Percentiles rank a stretch among this genome's conserved stretches.
Conservation (phyloP, 192 early-diverging fungal genomes). For the Entomortierella chlamydospora region DNA sequence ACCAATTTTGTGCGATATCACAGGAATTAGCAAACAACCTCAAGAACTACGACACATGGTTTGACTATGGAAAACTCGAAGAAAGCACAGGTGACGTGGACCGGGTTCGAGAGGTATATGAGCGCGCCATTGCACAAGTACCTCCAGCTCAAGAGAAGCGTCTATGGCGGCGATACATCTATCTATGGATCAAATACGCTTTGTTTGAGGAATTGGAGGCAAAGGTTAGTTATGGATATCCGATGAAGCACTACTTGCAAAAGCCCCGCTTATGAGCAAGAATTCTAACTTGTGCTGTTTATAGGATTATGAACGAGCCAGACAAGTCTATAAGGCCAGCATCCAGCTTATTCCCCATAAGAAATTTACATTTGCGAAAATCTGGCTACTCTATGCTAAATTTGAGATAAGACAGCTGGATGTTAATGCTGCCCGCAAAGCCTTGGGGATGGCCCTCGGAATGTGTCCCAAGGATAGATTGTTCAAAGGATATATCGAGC, state of each 20-base stretch:
- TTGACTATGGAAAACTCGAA: slow-evolving; percentile 94
- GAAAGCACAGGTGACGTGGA: slow-evolving; percentile 78
- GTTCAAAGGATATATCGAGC: slow-evolving; percentile 96
- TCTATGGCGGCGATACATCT: slow-evolving; percentile 97
- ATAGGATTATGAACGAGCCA: slow-evolving; percentile 83
- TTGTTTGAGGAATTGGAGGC: slow-evolving; percentile 93
- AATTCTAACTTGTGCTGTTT: not conserved
- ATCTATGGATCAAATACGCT: slow-evolving; percentile 98
- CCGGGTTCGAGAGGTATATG: slow-evolving; percentile 93
- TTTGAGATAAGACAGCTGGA: slow-evolving; percentile 88
- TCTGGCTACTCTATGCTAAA: slow-evolving; percentile 95
- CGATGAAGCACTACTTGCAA: not conserved
- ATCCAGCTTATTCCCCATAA: slow-evolving; percentile 92
- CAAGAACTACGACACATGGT: slow-evolving; percentile 99
- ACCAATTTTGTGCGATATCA: not conserved
- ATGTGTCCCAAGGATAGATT: slow-evolving; percentile 90
- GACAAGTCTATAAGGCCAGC: slow-evolving; percentile 86
- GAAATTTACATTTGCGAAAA: slow-evolving; percentile 95
- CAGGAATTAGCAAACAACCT: slow-evolving; percentile 71
- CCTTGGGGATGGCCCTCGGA: slow-evolving; percentile 78
- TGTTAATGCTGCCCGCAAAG: slow-evolving; percentile 77
- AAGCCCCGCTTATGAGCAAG: too few relatives aligned
- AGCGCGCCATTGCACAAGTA: slow-evolving; percentile 91
- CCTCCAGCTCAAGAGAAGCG: slow-evolving; percentile 90
- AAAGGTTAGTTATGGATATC: slow-evolving; percentile 68